Percentiles rank a stretch among this genome's conserved stretches.
Evolutionary conservation across 495 filamentous ascomycete species (phyloP).

Genomic region (Paragyromitra xinjiangensis): DNA sequence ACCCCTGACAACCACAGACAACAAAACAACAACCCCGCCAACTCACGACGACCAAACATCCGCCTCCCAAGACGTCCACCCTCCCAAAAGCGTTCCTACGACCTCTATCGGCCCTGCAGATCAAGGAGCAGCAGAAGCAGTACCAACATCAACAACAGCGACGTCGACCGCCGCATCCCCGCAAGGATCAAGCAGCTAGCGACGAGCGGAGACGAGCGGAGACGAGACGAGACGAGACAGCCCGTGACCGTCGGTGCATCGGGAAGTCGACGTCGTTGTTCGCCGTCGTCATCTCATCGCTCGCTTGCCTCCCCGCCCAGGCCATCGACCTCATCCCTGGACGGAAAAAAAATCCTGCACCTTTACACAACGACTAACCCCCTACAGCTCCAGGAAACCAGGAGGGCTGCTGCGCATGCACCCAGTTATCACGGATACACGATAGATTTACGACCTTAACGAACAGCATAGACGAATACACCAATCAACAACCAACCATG

Average conservation of each 20-base stretch:
- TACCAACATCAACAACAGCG: slow-evolving; percentile 3
- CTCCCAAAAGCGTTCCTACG: neutral
- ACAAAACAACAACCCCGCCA: slow-evolving; percentile 55
- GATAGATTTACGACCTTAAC: slow-evolving; percentile 47
- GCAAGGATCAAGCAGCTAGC: slow-evolving; percentile 18
- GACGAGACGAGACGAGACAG: slow-evolving; percentile 45
- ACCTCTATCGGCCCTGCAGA: neutral
- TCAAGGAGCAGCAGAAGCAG: slow-evolving; percentile 4
- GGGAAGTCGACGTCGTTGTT: slow-evolving; percentile 40
- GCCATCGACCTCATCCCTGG: slow-evolving; percentile 25
- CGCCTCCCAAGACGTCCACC: slow-evolving; percentile 25
- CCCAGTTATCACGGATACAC: slow-evolving; percentile 49
- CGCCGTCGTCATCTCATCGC: slow-evolving; percentile 51
- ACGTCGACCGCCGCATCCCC: slow-evolving; percentile 38
- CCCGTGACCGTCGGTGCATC: slow-evolving; percentile 47
- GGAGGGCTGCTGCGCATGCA: slow-evolving; percentile 32
- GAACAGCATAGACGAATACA: slow-evolving; percentile 44
- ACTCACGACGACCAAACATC: slow-evolving; percentile 49
- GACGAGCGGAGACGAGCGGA: slow-evolving; percentile 20
- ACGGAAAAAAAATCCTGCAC: slow-evolving; percentile 16
- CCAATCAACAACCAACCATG: slow-evolving; percentile 34
- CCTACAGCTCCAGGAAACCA: slow-evolving; percentile 11
- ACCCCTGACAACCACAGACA: slow-evolving; percentile 53
- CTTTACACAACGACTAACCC: slow-evolving; percentile 17
- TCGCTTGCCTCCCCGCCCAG: slow-evolving; percentile 39